These are phyloP conservation scores for Eucalyptus sideroxylon DNA, from an alignment of 345 rosid species.

Conservation along the genomic window DNA sequence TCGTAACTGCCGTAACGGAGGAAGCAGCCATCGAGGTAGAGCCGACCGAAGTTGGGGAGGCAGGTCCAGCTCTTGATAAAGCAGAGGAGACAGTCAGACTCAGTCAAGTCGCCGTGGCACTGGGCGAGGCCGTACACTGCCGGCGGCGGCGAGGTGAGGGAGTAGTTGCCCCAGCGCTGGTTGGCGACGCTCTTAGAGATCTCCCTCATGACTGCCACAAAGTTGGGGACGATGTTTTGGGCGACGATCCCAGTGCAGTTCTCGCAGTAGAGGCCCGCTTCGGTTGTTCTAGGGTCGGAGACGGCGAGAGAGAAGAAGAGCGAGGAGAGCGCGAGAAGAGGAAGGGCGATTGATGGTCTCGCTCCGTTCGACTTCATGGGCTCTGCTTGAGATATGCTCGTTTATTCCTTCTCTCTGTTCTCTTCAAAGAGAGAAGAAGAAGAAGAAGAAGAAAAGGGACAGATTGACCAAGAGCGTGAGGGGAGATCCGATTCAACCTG, in stretches of 20 bases:
- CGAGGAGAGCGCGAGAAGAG: no score
- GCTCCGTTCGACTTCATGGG: no score
- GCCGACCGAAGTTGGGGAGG: constrained; percentile 24
- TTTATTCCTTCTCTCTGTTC: neutral
- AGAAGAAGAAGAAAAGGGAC: neutral
- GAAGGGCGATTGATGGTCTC: no score
- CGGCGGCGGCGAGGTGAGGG: constrained; percentile 1
- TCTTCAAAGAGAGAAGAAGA: neutral
- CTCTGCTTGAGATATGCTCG: neutral
- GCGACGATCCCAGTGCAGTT: neutral
- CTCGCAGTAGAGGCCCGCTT: neutral
- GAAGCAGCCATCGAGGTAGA: constrained; percentile 57
- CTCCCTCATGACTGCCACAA: constrained; percentile 2
- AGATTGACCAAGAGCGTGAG: neutral
- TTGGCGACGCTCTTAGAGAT: neutral
- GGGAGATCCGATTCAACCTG: neutral
- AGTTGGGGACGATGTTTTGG: neutral
- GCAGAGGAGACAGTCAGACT: constrained; percentile 27
- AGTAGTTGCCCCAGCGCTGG: neutral
- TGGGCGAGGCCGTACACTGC: constrained; percentile 17
- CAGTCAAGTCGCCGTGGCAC: constrained; percentile 32
- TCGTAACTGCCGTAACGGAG: constrained; percentile 33
- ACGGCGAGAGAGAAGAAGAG: no score
- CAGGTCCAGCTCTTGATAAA: constrained; percentile 5
- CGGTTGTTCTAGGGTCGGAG: neutral